Evolutionary conservation across 345 rosid genomes (phyloP).

Genomic region (Boechera retrofracta): DNA sequence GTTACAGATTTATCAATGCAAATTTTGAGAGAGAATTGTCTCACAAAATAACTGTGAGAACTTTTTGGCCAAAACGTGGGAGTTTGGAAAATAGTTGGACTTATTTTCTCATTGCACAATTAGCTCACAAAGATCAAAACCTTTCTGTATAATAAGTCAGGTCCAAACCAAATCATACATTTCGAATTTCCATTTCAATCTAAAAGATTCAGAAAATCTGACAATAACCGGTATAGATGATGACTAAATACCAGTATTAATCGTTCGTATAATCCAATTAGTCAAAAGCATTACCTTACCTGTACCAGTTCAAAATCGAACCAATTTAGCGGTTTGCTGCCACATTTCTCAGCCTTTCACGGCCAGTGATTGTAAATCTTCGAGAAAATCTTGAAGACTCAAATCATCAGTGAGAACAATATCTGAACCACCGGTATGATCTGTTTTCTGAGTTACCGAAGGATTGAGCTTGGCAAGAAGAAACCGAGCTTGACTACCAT

Average conservation of each 20-base stretch:
- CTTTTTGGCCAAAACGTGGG: no score
- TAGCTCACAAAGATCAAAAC: conserved; percentile 3
- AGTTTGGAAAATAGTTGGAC: no score
- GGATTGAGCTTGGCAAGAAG: conserved; percentile 98
- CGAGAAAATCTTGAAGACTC: conserved; percentile 85
- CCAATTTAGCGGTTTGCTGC: neutral
- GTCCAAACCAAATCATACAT: conserved; percentile 28
- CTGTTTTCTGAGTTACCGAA: conserved; percentile 84
- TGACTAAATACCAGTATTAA: conserved; percentile 4
- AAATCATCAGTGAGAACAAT: conserved; percentile 84
- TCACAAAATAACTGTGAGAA: no score
- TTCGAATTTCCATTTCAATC: conserved; percentile 3
- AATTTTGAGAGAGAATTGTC: neutral
- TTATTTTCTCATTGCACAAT: neutral
- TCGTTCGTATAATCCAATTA: conserved; percentile 8
- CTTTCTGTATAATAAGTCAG: neutral
- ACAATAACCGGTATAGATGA: neutral
- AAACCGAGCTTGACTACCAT: conserved; percentile 94
- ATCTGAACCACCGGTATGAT: conserved; percentile 65
- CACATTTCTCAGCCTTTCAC: conserved; percentile 56
- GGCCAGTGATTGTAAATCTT: conserved; percentile 81
- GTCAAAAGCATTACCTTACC: conserved; percentile 2
- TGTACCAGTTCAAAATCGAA: neutral
- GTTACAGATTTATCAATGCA: no score
- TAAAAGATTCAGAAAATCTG: neutral